Conservation (phyloP, 345 rosid genomes). For the Microcos paniculata region DNA sequence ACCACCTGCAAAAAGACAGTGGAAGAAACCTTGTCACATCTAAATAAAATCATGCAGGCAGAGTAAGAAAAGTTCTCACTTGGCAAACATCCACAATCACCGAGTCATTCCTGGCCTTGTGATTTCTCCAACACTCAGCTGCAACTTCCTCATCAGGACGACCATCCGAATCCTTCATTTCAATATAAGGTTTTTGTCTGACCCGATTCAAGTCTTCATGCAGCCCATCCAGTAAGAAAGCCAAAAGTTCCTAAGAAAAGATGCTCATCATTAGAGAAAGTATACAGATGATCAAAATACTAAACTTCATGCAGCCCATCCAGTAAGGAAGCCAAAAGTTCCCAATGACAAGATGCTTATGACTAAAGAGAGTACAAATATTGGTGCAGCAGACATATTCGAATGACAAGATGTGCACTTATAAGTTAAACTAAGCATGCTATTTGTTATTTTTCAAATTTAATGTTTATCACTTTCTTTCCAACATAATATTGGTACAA, state of each 20-base stretch:
- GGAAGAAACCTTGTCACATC: too few relatives aligned
- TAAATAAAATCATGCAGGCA: slow-evolving; percentile 10
- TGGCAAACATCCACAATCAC: slow-evolving; percentile 95
- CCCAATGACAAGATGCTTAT: too few relatives aligned
- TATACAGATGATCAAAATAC: not conserved
- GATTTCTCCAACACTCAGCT: slow-evolving; percentile 80
- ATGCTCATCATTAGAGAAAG: slow-evolving; percentile 2
- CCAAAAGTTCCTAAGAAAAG: slow-evolving; percentile 72
- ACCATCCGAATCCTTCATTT: slow-evolving; percentile 76
- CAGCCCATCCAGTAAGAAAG: slow-evolving; percentile 86
- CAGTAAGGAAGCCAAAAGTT: too few relatives aligned
- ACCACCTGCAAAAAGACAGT: too few relatives aligned
- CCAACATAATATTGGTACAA: not conserved
- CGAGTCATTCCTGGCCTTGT: slow-evolving; percentile 93
- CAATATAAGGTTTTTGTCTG: slow-evolving; percentile 81
- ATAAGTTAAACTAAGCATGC: not conserved
- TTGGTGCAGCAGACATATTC: too few relatives aligned
- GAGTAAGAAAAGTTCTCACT: slow-evolving; percentile 38
- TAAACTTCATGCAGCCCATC: not conserved
- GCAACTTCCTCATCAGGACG: slow-evolving; percentile 91
- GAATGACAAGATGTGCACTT: too few relatives aligned
- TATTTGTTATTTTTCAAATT: not conserved
- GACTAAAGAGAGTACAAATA: too few relatives aligned
- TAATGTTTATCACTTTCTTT: not conserved
- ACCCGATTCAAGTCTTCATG: slow-evolving; percentile 98